Evolutionary conservation across 2,329 filamentous ascomycete genomes (phyloP).

Genomic region (Claviceps quebecensis): DNA sequence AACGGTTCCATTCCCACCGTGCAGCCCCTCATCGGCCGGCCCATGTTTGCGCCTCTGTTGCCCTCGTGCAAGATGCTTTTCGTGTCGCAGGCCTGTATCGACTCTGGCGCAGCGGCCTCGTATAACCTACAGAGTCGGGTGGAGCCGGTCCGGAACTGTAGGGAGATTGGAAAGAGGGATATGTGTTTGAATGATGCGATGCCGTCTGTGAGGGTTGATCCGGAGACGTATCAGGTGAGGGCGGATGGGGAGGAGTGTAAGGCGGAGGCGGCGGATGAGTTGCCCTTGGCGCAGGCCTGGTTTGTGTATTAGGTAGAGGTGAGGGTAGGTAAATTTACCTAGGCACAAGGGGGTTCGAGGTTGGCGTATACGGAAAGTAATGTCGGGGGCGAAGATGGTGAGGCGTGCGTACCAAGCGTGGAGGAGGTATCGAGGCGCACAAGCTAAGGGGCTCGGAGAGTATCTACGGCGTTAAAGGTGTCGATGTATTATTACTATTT

Average conservation of each 20-base stretch:
- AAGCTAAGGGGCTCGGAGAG: too few relatives aligned
- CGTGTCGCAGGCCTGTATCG: constrained; percentile 61
- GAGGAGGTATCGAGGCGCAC: too few relatives aligned
- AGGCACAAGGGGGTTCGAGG: too few relatives aligned
- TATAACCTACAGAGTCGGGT: constrained; percentile 71
- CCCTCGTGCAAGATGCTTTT: constrained; percentile 66
- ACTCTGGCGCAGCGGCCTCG: constrained; percentile 48
- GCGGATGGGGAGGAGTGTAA: constrained; percentile 64
- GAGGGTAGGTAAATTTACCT: too few relatives aligned
- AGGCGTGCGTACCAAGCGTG: too few relatives aligned
- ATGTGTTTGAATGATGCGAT: constrained; percentile 80
- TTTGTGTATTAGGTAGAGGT: constrained; percentile 34
- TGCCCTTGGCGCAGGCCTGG: constrained; percentile 67
- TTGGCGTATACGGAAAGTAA: too few relatives aligned
- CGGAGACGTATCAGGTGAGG: constrained; percentile 78
- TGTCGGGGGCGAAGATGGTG: too few relatives aligned
- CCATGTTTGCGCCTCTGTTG: constrained; percentile 71
- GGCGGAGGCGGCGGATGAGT: constrained; percentile 53
- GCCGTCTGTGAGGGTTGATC: constrained; percentile 83
- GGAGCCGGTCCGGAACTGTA: constrained; percentile 64
- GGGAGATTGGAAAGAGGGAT: constrained; percentile 63
- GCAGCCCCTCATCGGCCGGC: constrained; percentile 68
- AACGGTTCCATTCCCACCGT: constrained; percentile 80
- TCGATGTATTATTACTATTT: too few relatives aligned
- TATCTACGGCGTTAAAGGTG: too few relatives aligned